Evolutionary conservation across 2,329 filamentous ascomycete genomes (phyloP).

Genomic region (Spiromastix sp.): DNA sequence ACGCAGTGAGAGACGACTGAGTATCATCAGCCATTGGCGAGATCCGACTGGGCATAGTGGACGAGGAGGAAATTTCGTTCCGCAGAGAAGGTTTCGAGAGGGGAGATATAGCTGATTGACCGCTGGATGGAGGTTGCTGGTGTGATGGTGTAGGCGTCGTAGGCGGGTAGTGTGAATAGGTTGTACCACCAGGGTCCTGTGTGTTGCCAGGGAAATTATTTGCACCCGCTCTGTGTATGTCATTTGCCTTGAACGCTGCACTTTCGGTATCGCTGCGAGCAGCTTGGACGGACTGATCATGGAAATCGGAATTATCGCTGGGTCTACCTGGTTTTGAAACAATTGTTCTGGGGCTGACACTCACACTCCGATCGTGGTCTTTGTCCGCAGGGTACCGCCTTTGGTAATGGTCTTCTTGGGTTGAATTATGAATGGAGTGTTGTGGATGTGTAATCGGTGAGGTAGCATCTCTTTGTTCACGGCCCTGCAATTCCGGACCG

Average conservation of each 20-base stretch:
- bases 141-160: conserved; percentile 9
- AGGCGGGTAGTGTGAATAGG: conserved; percentile 1
- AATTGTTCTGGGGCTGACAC: conserved; percentile 66
- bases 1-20: background rate
- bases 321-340: conserved; percentile 20
- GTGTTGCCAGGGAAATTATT: conserved; percentile 1
- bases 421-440: conserved; percentile 33
- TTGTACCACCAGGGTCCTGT: conserved; percentile 4
- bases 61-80: conserved; percentile 3
- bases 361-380: conserved; percentile 60
- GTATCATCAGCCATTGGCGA: conserved; percentile 3
- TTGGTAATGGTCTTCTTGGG: conserved; percentile 19
- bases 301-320: conserved; percentile 17
- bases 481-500: conserved; percentile 19
- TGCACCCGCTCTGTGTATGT: background rate
- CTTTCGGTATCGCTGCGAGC: conserved; percentile 9
- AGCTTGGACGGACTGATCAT: conserved; percentile 17
- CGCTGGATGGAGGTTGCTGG: conserved; percentile 7
- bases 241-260: background rate
- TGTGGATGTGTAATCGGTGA: conserved; percentile 22
- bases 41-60: conserved; percentile 4
- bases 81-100: conserved; percentile 4
- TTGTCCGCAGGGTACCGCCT: conserved; percentile 39
- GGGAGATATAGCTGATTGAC: conserved; percentile 9
- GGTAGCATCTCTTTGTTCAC: conserved; percentile 17